Evolutionary conservation across 805 yeast species (phyloP), one percentile per base, ranked within the genome.

Genomic region (Saccharomycopsis javanensis): DNA sequence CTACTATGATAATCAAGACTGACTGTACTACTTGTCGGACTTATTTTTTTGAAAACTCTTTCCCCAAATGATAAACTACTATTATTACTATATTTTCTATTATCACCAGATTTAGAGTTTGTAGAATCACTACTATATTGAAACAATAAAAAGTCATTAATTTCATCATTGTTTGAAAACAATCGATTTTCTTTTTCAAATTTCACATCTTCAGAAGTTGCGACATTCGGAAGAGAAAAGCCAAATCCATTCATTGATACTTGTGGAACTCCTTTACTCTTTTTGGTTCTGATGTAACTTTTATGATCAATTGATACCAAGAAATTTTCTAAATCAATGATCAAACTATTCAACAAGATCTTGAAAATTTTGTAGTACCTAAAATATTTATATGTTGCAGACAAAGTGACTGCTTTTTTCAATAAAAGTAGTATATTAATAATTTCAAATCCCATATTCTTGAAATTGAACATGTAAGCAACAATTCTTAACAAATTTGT

Each of bases 271-370:
- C 11, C 37, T n/a, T 38, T 53, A 16, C 31, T 25, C n/a, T 35
- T 53, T 30, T 53, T 42, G 28, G 54, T 55, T 20, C 23, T 35
- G 15, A 56, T 37, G 18, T 51, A 60, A 15, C 20, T 20, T 15
- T 20, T 28, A 30, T 48, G 55, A 18, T 55, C 53, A 20, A 57
- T 57, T 15, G 58, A 58, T 4, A 53, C 38, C 5, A 60, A 46
- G 46, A 52, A 60, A 23, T 55, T 37, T 28, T 60, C 59, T 34
- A 60, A 50, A 46, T 60, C 62, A 34, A 55, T 50, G 15, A 60
- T 53, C 13, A 60, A 18, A 13, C 58, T 58, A 31, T 55, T 27
- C 16, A 57, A 54, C 16, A 60, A 20, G 18, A 55, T 50, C 27
- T 55, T 55, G 56, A 60, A 60, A 25, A 57, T 42, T 34, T 60